phyloP scores from a whole-genome alignment of 768 basidiomycete species.

The Gyrodon lividus region DNA sequence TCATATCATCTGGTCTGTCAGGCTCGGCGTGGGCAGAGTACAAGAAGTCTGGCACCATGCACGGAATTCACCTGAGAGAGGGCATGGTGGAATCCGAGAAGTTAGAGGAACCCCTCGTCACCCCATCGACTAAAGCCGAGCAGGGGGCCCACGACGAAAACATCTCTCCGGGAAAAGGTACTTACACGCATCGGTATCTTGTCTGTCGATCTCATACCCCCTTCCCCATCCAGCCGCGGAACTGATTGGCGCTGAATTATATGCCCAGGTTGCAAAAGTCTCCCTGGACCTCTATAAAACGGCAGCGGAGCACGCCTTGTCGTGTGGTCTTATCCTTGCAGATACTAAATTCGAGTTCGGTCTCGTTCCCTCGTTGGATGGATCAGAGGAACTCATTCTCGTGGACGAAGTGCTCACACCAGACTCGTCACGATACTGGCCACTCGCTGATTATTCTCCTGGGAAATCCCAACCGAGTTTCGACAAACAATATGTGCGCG shows the following conservation, averaged over 20 bases:
- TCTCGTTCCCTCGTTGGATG: slow-evolving; percentile 47
- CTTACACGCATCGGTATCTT: slow-evolving; percentile 5
- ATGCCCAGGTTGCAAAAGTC: slow-evolving; percentile 52
- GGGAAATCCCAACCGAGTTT: slow-evolving; percentile 86
- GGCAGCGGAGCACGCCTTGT: slow-evolving; percentile 71
- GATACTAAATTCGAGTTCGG: slow-evolving; percentile 99
- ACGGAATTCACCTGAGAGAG: slow-evolving; percentile 73
- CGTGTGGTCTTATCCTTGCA: slow-evolving; percentile 86
- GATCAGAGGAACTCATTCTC: slow-evolving; percentile 62
- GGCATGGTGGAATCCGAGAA: slow-evolving; percentile 84
- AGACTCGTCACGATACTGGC: slow-evolving; percentile 98
- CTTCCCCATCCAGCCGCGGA: slow-evolving; percentile 46
- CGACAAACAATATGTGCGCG: slow-evolving; percentile 95
- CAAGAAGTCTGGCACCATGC: slow-evolving; percentile 81
- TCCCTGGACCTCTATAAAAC: slow-evolving; percentile 68
- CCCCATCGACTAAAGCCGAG: slow-evolving; percentile 96
- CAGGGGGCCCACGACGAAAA: slow-evolving; percentile 96
- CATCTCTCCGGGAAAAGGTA: slow-evolving; percentile 80
- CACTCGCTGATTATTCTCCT: slow-evolving; percentile 64
- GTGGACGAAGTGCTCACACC: slow-evolving; percentile 98
- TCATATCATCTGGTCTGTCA: slow-evolving; percentile 31
- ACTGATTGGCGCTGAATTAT: slow-evolving; percentile 67
- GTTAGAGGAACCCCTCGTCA: slow-evolving; percentile 82
- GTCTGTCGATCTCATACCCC: background rate
- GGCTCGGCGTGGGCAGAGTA: slow-evolving; percentile 98